Evolutionary conservation across 148 eudicot species (phyloP), one percentile per base, ranked within the genome.

Genomic region (Rhododendron molle): DNA sequence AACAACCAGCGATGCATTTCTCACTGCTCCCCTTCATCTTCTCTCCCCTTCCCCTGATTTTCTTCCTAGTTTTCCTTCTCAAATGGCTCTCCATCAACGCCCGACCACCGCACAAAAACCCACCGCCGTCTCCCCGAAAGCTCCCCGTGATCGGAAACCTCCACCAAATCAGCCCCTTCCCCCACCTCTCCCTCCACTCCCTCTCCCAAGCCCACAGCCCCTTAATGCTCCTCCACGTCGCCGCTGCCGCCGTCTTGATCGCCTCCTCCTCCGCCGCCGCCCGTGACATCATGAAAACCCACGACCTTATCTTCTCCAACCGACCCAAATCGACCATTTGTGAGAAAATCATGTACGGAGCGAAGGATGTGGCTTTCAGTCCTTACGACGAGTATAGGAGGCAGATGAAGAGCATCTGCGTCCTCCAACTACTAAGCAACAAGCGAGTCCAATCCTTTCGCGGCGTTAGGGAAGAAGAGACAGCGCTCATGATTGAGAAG

Each of bases 351-450:
- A 44, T 91, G 0, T 92, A 90, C 9, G 72, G 83, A 18, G 20
- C 52, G 5, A 91, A 83, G 71, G 93, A 92, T 49, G 76, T 92
- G 0, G 62, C 89, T 0, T 50, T 83, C 49, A 77, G 89, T 0
- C 91, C 92, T 1, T 90, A 92, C 79, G 94, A 94, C 2, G 95
- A 93, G 32, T 83, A 93, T n/a, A 93, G 98, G 96, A 90, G 94
- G 82, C 92, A 92, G 28, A 36, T 91, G 84, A 93, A 81, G 78
- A 91, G 94, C 86, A 83, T 91, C 4, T 89, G 78, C 65, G 91
- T 93, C 26, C 73, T 90, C 15, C 94, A 95, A 28, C 78, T 87
- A 10, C 50, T 90, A 9, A 88, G 80, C 67, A 90, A 73, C 84
- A 86, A 84, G 18, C 83, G 74, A 32, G 87, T 89, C 34, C 62